phyloP scores from a whole-genome alignment of 495 filamentous ascomycete species.

The Penicillium cosmopolitanum region DNA sequence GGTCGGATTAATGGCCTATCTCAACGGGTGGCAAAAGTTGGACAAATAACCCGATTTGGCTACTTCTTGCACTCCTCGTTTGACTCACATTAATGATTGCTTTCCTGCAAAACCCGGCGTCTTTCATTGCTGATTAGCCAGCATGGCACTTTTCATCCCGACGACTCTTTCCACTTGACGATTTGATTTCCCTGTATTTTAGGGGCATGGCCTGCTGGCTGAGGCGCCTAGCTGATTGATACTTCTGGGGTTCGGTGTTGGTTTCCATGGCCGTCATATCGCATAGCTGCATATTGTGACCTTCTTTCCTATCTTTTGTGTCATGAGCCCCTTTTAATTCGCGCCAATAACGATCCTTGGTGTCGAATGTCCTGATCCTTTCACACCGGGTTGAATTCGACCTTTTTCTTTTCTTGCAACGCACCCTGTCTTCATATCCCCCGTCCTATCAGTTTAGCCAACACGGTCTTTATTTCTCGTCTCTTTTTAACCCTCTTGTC shows the following conservation, averaged over 20 bases:
- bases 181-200: constrained; percentile 26
- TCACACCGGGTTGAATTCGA: constrained; percentile 25
- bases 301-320: constrained; percentile 32
- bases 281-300: constrained; percentile 38
- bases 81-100: constrained; percentile 22
- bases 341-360: constrained; percentile 50
- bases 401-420: constrained; percentile 15
- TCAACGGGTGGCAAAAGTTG: constrained; percentile 83
- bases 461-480: constrained; percentile 26
- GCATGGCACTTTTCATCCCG: constrained; percentile 19
- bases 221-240: constrained; percentile 15
- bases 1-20: constrained; percentile 89
- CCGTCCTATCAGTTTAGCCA: constrained; percentile 25
- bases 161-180: constrained; percentile 26
- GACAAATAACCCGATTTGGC: constrained; percentile 53
- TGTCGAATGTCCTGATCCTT: constrained; percentile 32
- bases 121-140: constrained; percentile 9
- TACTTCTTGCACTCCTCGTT: constrained; percentile 7
- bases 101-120: constrained; percentile 22
- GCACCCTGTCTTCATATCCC: constrained; percentile 22
- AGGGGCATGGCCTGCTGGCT: constrained; percentile 10
- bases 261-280: constrained; percentile 18
- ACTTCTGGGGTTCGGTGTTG: constrained; percentile 24
- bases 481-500: constrained; percentile 15
- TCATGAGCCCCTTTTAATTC: constrained; percentile 27